A percentile compares a stretch with the other conserved stretches of the same genome.
Evolutionary conservation across 2,329 filamentous ascomycete species (phyloP).

Genomic region (Colletotrichum costaricense): DNA sequence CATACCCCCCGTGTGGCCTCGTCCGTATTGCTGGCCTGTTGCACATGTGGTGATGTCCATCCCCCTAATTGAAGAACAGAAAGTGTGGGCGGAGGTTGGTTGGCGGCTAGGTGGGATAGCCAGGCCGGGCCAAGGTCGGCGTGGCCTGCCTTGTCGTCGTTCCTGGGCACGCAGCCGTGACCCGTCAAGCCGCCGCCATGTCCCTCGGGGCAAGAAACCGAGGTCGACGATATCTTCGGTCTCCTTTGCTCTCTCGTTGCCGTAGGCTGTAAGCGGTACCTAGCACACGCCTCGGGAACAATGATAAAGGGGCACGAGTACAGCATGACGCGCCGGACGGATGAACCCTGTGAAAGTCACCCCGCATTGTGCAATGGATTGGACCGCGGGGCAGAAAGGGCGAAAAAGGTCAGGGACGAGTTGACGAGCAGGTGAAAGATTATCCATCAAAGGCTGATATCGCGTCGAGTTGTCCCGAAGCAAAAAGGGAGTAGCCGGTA

Average conservation of each 20-base stretch:
- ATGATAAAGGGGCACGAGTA: neutral
- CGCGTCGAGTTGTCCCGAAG: slow-evolving; percentile 28
- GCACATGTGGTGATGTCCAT: slow-evolving; percentile 5
- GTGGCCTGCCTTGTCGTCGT: neutral
- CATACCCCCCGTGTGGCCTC: neutral
- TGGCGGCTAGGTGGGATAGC: neutral
- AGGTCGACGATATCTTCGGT: slow-evolving; percentile 21
- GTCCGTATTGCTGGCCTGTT: neutral
- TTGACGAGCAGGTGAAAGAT: slow-evolving; percentile 21
- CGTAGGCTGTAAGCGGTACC: too few species aligned
- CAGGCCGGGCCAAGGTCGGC: neutral
- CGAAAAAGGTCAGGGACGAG: slow-evolving; percentile 40
- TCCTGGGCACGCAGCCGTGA: neutral
- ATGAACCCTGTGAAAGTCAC: neutral
- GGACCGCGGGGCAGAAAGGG: slow-evolving; percentile 11
- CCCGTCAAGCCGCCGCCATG: slow-evolving; percentile 4
- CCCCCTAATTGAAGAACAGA: neutral
- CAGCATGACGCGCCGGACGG: neutral
- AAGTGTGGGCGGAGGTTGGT: neutral
- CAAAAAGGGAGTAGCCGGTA: neutral
- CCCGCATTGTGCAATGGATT: neutral
- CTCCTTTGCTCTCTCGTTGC: neutral
- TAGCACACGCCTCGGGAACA: neutral
- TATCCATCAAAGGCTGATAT: slow-evolving; percentile 15
- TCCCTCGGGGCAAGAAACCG: neutral